Base-by-base conservation (phyloP, 257 asterid species). In the Ajuga chamaepitys region DNA sequence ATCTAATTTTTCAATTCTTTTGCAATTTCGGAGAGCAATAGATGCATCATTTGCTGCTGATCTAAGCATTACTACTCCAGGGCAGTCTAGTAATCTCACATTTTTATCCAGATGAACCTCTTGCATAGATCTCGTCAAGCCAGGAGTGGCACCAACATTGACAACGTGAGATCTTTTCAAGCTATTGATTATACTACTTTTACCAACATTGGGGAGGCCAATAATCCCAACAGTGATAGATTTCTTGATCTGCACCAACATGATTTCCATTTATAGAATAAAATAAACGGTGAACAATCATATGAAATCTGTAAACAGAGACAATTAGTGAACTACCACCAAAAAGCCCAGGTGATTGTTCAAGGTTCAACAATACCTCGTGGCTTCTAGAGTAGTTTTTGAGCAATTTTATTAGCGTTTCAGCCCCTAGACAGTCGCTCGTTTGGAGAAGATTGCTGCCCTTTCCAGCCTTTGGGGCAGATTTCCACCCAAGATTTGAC, bases 121-220 rank as follows among this genome's bases (percentile, higher is more conserved):
- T 86, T 89, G 99, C 95, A 93, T 70, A 10, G 99, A 86, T 73
- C 91, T 81, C 38, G 99, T 93, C 77, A 93, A 73, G 54, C 99
- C 97, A 44, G 96, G 99, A 52, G 99, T 89, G 37, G 96, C 87
- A 41, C 97, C 99, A 78, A 80, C 99, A 66, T 86, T 89, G 77
- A 81, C 96, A 17, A 86, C 96, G 38, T 86, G 92, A n/a, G 92
- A 87, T 68, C 96, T 79, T 81, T 88, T 94, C 83, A 89, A 81
- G 63, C 97, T 89, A 72, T 94, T 89, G 24, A 94, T 90, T 73
- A 94, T 73, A 76, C 99, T 90, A 80, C 99, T 94, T 82, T 93
- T 94, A 14, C 99, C 97, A 52, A 90, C 99, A 84, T 94, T 94
- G n/a, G 99, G 97, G 38, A 94, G 84, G 22, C 97, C 97, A 65